Percentiles rank a stretch among this genome's conserved stretches.
These are phyloP conservation scores for Bretschneidera sinensis DNA, from an alignment of 345 rosid species.

Conservation along the genomic window DNA sequence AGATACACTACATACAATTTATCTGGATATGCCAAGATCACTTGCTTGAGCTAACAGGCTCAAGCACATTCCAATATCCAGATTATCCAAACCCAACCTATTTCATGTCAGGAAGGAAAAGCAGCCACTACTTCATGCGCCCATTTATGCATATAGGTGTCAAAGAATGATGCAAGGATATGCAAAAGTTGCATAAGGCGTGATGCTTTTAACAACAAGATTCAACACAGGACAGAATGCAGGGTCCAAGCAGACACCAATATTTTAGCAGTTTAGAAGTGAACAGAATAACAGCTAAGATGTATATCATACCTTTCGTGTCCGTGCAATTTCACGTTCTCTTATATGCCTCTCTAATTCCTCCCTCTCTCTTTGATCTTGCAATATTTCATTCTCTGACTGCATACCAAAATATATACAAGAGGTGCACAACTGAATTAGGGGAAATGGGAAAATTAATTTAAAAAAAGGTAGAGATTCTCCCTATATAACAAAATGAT, in stretches of 20 bases:
- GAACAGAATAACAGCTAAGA: no score
- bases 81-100: no score
- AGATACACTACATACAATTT: not conserved
- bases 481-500: no score
- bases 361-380: conserved; percentile 88
- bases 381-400: conserved; percentile 93
- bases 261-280: not conserved
- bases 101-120: not conserved
- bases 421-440: conserved; percentile 5
- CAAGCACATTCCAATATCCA: no score
- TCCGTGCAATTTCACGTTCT: conserved; percentile 82
- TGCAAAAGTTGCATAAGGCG: no score
- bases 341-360: conserved; percentile 72
- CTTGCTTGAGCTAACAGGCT: not conserved
- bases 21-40: not conserved
- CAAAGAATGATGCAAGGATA: not conserved
- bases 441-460: no score
- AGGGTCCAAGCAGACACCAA: not conserved
- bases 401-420: conserved; percentile 25
- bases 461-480: no score
- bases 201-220: no score
- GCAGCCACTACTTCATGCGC: not conserved
- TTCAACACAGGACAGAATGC: not conserved
- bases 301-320: conserved; percentile 59
- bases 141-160: not conserved